phyloP scores from a whole-genome alignment of 1,284 basidiomycete species.

The Meripilus lineatus region DNA sequence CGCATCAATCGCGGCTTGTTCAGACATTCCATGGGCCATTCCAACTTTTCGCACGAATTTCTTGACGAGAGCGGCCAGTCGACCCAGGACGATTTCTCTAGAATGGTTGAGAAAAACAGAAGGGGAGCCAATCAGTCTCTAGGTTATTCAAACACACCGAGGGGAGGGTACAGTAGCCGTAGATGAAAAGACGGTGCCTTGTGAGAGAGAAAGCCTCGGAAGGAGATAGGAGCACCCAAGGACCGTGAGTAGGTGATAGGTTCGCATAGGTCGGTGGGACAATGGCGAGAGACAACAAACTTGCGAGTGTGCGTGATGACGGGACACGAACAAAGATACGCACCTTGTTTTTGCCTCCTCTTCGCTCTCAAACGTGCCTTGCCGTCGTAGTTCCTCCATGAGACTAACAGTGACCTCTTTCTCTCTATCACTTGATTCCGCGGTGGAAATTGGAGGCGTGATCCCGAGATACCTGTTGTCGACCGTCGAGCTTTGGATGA shows the following conservation, averaged over 20 bases:
- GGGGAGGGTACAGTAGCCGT: no score
- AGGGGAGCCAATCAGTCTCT: no score
- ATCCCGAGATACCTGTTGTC: constrained; percentile 63
- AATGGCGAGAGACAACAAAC: not conserved
- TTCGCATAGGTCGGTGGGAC: no score
- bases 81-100: constrained; percentile 92
- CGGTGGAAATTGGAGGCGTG: constrained; percentile 89
- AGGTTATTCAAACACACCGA: no score
- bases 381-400: constrained; percentile 84
- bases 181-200: no score
- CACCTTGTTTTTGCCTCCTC: constrained; percentile 89
- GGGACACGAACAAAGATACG: constrained; percentile 26
- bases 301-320: not conserved
- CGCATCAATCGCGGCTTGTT: constrained; percentile 78
- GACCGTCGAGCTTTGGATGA: no score
- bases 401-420: constrained; percentile 82
- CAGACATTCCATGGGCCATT: constrained; percentile 77
- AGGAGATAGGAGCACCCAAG: no score
- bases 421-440: constrained; percentile 67
- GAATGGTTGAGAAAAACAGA: no score
- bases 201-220: no score
- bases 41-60: constrained; percentile 90
- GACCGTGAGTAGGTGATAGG: no score
- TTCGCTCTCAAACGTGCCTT: constrained; percentile 88
- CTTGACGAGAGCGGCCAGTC: constrained; percentile 87